Percentiles rank a stretch among this genome's conserved stretches.
These are phyloP conservation scores for Endocalyx cinctus DNA, from an alignment of 2,329 filamentous ascomycete genomes.

Conservation along the genomic window DNA sequence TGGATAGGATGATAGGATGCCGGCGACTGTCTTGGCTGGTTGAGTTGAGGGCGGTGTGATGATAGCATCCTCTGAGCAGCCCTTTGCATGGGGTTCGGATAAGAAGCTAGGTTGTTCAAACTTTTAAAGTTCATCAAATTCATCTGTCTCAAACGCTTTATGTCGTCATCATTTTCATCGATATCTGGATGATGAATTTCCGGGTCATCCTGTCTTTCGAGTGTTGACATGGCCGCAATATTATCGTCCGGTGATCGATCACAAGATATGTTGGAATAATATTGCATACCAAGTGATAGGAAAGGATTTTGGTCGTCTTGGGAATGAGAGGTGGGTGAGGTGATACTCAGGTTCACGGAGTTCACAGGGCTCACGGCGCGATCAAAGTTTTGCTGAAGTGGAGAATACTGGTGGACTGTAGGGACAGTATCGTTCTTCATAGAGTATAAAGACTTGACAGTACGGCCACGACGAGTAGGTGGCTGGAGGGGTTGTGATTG, in stretches of 20 bases:
- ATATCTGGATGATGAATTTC: too few relatives aligned
- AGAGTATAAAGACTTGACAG: conserved; percentile 35
- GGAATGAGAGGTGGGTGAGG: conserved; percentile 1
- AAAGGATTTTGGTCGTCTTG: too few relatives aligned
- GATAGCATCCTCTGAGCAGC: conserved; percentile 43
- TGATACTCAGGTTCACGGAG: conserved; percentile 1
- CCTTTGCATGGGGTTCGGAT: conserved; percentile 51
- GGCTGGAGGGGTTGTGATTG: conserved; percentile 44
- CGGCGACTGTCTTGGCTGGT: too few relatives aligned
- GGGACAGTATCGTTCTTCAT: conserved; percentile 23
- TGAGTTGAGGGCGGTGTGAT: conserved; percentile 15
- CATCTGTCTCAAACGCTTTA: conserved; percentile 32
- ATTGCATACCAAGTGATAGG: conserved; percentile 3
- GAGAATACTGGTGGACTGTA: conserved; percentile 36
- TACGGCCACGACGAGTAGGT: conserved; percentile 46
- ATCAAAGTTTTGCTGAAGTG: conserved; percentile 51
- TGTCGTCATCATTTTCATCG: conserved; percentile 21
- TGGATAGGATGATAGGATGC: neutral
- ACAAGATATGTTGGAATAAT: conserved; percentile 8
- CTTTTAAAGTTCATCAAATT: conserved; percentile 47
- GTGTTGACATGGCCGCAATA: conserved; percentile 20
- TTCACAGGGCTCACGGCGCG: conserved; percentile 40
- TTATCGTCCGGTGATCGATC: conserved; percentile 8
- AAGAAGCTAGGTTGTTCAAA: conserved; percentile 50
- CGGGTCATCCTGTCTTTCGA: too few relatives aligned